These are phyloP conservation scores for Telfairia occidentalis DNA, from an alignment of 331 rosid genomes.

Conservation along the genomic window DNA sequence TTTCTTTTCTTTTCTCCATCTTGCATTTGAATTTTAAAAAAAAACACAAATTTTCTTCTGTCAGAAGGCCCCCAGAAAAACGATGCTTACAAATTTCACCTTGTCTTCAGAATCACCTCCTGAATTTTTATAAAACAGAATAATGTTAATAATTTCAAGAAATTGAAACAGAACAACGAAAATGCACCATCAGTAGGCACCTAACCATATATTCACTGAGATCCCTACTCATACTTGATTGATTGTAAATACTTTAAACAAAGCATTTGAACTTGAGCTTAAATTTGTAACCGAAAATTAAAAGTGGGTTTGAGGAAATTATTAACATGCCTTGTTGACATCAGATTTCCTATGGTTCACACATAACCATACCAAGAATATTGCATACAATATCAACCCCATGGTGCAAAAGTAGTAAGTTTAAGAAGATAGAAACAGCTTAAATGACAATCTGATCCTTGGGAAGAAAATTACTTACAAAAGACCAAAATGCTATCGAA, in stretches of 20 bases:
- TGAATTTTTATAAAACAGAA: slow-evolving; percentile 5
- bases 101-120: slow-evolving; percentile 21
- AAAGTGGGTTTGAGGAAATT: not conserved
- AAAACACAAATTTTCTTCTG: slow-evolving; percentile 11
- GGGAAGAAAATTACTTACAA: not conserved
- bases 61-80: slow-evolving; percentile 14
- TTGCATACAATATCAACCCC: not conserved
- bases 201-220: not conserved
- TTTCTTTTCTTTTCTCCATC: slow-evolving; percentile 47
- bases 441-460: not conserved
- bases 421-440: not conserved
- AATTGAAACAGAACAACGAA: not conserved
- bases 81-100: slow-evolving; percentile 8
- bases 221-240: not conserved
- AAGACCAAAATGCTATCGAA: not conserved
- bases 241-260: not conserved
- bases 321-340: slow-evolving; percentile 1
- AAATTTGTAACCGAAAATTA: not conserved
- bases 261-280: not conserved
- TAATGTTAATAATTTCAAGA: not conserved
- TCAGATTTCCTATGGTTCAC: not conserved
- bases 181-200: not conserved
- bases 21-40: slow-evolving; percentile 25
- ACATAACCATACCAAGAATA: not conserved
- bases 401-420: not conserved